A percentile compares a stretch with the other conserved stretches of the same genome.
Conservation (phyloP, 73 alveolate species). For the Tetrahymena thermophila region DNA sequence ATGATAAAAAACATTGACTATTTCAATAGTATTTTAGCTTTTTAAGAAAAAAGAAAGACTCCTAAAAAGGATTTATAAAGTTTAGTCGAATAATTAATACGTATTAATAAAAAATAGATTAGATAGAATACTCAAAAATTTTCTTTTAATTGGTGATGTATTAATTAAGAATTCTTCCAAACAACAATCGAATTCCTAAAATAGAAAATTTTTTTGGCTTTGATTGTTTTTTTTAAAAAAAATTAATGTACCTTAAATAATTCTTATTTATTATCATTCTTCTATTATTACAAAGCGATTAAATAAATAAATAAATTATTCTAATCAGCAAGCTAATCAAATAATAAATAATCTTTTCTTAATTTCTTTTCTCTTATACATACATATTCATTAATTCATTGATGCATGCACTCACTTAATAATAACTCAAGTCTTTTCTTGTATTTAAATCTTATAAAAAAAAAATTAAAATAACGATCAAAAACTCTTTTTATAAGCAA, state of each 20-base stretch:
- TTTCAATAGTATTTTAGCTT: too few relatives aligned
- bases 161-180: not conserved
- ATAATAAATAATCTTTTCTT: not conserved
- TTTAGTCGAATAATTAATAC: not conserved
- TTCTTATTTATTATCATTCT: not conserved
- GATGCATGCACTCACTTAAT: too few relatives aligned
- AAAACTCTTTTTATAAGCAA: not conserved
- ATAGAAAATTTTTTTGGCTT: not conserved
- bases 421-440: not conserved
- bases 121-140: not conserved
- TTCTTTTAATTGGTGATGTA: not conserved
- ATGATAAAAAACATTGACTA: not conserved
- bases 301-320: too few relatives aligned
- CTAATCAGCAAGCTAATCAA: not conserved
- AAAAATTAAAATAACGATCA: not conserved
- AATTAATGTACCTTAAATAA: not conserved
- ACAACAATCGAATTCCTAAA: not conserved
- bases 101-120: not conserved
- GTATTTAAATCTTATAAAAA: not conserved
- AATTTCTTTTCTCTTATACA: not conserved
- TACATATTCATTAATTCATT: too few relatives aligned
- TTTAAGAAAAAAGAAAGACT: not conserved
- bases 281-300: not conserved
- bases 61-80: not conserved
- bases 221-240: not conserved